phyloP scores from a whole-genome alignment of 73 alveolate species.

The Paramecium primaurelia region DNA sequence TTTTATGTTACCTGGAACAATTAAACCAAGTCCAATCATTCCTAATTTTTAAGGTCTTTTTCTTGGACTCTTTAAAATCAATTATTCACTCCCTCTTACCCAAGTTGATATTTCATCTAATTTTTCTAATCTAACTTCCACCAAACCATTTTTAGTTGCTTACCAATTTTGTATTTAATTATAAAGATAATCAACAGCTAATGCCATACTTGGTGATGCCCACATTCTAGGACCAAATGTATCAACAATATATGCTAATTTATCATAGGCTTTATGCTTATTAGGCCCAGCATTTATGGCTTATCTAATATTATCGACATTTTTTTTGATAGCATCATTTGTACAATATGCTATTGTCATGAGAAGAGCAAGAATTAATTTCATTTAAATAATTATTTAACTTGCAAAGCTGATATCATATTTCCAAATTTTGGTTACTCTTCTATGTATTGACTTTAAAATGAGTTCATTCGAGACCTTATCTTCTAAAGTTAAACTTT shows the following conservation, averaged over 20 bases:
- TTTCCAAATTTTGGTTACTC: not conserved
- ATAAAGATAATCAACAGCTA: not conserved
- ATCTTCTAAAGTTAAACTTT: not conserved
- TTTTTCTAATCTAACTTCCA: not conserved
- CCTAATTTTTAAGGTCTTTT: slow-evolving; percentile 19
- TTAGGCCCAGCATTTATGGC: not conserved
- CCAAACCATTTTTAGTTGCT: not conserved
- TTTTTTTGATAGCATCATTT: not conserved
- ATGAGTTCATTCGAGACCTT: slow-evolving; percentile 41
- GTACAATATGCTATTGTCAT: not conserved
- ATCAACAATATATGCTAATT: slow-evolving; percentile 57
- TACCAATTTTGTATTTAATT: not conserved
- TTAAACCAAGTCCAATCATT: slow-evolving; percentile 48
- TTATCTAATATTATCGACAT: not conserved
- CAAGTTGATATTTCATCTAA: not conserved
- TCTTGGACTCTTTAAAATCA: slow-evolving; percentile 45
- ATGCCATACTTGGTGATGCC: not conserved
- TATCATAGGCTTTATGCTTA: slow-evolving; percentile 32
- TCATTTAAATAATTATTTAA: slow-evolving; percentile 9
- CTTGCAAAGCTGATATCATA: not conserved
- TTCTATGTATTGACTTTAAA: slow-evolving; percentile 2
- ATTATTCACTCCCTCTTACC: slow-evolving; percentile 54
- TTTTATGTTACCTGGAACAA: slow-evolving; percentile 13
- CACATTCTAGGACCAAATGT: slow-evolving; percentile 63
- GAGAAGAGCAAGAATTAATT: not conserved